A percentile compares a stretch with the other conserved stretches of the same genome.
These are phyloP conservation scores for Vitis rotundifolia DNA, from an alignment of 164 flowering plant genomes.

Conservation along the genomic window DNA sequence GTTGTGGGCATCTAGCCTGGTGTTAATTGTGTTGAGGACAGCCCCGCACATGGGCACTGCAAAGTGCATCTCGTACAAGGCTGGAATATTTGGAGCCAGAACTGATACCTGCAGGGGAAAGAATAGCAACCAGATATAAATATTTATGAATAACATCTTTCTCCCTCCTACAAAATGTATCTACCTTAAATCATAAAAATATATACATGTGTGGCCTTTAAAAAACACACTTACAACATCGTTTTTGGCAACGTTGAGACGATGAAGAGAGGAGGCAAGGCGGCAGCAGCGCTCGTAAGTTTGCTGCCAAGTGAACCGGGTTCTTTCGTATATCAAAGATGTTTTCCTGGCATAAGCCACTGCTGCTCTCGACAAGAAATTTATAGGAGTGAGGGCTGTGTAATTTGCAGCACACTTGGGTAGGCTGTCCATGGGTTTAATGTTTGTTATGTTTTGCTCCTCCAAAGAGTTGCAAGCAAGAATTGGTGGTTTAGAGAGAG, in stretches of 20 bases:
- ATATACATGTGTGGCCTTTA: not conserved
- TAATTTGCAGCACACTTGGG: conserved; percentile 68
- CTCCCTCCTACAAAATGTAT: too few relatives aligned
- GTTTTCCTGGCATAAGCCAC: conserved; percentile 52
- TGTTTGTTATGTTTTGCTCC: too few relatives aligned
- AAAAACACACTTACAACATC: conserved; percentile 53
- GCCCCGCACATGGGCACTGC: conserved; percentile 98
- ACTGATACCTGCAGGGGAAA: conserved; percentile 62
- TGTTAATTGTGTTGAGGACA: conserved; percentile 78
- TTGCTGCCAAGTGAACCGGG: conserved; percentile 70
- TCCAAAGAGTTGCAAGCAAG: not conserved
- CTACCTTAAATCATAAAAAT: too few relatives aligned
- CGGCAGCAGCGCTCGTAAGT: conserved; percentile 77
- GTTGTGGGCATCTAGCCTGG: conserved; percentile 65
- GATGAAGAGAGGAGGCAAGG: conserved; percentile 69
- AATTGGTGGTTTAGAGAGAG: not conserved
- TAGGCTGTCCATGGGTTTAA: conserved; percentile 53
- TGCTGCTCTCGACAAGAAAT: conserved; percentile 75
- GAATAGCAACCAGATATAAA: not conserved
- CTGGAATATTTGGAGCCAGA: conserved; percentile 88
- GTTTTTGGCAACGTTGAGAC: conserved; percentile 52
- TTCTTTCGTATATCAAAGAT: conserved; percentile 63
- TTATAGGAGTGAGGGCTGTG: conserved; percentile 65
- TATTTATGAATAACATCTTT: not conserved
- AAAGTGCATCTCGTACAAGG: conserved; percentile 90